Conservation (phyloP, 1,139 yeast genomes). For the Yamadazyma dendronema region DNA sequence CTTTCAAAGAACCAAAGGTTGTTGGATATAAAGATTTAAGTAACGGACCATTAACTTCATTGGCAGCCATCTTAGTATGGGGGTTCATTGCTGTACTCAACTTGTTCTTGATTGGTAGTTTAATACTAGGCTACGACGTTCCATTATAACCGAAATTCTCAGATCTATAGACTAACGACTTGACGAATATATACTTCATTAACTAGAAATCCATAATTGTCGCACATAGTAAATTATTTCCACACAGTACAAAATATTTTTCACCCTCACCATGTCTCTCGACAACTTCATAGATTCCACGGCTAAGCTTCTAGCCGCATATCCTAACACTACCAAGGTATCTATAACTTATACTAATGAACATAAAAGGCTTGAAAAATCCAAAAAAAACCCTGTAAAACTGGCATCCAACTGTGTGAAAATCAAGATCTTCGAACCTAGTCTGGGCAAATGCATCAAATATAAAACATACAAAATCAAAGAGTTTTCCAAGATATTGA, state of each 20-base stretch:
- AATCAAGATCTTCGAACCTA: slow-evolving; percentile 73
- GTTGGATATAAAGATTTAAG: slow-evolving; percentile 50
- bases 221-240: not conserved
- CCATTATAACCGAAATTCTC: slow-evolving; percentile 25
- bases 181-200: not conserved
- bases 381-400: slow-evolving; percentile 2
- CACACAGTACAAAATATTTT: not conserved
- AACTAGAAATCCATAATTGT: not conserved
- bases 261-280: slow-evolving; percentile 11
- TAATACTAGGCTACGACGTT: slow-evolving; percentile 44
- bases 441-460: slow-evolving; percentile 64
- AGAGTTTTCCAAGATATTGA: slow-evolving; percentile 74
- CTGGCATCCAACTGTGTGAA: slow-evolving; percentile 40
- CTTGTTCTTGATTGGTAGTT: slow-evolving; percentile 48
- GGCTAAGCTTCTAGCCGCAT: slow-evolving; percentile 33
- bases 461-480: slow-evolving; percentile 64
- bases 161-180: not conserved
- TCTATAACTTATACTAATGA: slow-evolving; percentile 39
- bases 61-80: slow-evolving; percentile 50
- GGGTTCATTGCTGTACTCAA: slow-evolving; percentile 50
- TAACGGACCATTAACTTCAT: slow-evolving; percentile 46
- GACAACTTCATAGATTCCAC: slow-evolving; percentile 39
- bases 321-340: slow-evolving; percentile 37
- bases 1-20: slow-evolving; percentile 2
- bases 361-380: slow-evolving; percentile 12